phyloP scores from a whole-genome alignment of 2,329 filamentous ascomycete genomes.

The Fusarium haematococcum region DNA sequence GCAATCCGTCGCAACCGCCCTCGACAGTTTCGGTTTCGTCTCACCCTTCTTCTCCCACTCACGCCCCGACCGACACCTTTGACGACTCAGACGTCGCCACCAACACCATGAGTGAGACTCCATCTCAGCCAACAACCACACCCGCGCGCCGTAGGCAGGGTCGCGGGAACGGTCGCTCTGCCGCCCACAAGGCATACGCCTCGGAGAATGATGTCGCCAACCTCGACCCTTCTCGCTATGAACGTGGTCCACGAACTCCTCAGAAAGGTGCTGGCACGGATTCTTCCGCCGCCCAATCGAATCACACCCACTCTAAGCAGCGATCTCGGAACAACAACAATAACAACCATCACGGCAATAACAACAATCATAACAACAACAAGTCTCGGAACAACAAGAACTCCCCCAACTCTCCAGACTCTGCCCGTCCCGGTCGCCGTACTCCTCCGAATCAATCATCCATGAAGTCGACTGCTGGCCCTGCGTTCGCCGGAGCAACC shows the following conservation, averaged over 20 bases:
- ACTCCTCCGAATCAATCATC: conserved; percentile 57
- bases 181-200: conserved; percentile 66
- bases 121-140: conserved; percentile 49
- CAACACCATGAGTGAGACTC: conserved; percentile 49
- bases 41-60: background rate
- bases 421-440: conserved; percentile 53
- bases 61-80: background rate
- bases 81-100: conserved; percentile 8
- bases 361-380: conserved; percentile 26
- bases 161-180: conserved; percentile 55
- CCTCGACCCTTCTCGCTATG: conserved; percentile 49
- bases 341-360: conserved; percentile 38
- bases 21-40: conserved; percentile 5
- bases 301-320: conserved; percentile 46
- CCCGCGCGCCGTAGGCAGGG: conserved; percentile 53
- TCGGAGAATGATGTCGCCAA: conserved; percentile 65
- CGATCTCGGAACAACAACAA: conserved; percentile 41
- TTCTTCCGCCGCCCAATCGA: conserved; percentile 48
- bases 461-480: conserved; percentile 59
- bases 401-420: conserved; percentile 55
- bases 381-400: conserved; percentile 51
- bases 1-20: conserved; percentile 23
- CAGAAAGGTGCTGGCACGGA: conserved; percentile 54
- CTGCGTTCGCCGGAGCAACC: conserved; percentile 89
- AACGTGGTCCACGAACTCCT: conserved; percentile 59